These are phyloP conservation scores for Emericellopsis terricola DNA, from an alignment of 495 filamentous ascomycete species.

Conservation along the genomic window DNA sequence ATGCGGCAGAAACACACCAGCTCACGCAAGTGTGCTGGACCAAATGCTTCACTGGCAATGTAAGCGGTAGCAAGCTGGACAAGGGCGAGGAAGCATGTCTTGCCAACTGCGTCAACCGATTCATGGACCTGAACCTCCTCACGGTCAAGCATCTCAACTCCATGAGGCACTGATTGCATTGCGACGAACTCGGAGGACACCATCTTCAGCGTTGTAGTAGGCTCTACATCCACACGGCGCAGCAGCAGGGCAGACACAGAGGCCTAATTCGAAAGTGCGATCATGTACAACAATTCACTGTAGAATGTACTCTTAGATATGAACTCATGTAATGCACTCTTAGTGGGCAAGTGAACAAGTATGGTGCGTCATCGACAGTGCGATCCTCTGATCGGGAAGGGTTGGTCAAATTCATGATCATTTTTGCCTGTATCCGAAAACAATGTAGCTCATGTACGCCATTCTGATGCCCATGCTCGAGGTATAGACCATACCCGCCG, in stretches of 20 bases:
- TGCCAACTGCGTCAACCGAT: conserved; percentile 83
- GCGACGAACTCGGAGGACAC: neutral
- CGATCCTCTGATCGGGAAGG: neutral
- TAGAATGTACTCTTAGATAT: too few species aligned
- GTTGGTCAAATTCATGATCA: conserved; percentile 1
- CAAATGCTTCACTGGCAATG: conserved; percentile 60
- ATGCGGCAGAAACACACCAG: conserved; percentile 47
- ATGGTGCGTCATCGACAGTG: too few species aligned
- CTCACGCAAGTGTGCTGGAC: conserved; percentile 84
- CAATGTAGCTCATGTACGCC: conserved; percentile 1
- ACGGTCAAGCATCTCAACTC: conserved; percentile 65
- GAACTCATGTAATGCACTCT: too few species aligned
- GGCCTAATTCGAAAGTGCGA: too few species aligned
- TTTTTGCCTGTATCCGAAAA: conserved; percentile 1
- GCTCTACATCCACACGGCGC: too few species aligned
- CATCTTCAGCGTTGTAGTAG: neutral
- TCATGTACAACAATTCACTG: too few species aligned
- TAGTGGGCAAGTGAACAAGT: too few species aligned
- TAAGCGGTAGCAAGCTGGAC: conserved; percentile 50
- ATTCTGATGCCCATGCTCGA: conserved; percentile 1
- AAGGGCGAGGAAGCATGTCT: conserved; percentile 61
- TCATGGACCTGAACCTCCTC: conserved; percentile 68
- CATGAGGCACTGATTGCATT: conserved; percentile 8
- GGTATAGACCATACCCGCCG: conserved; percentile 3
- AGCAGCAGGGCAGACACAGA: too few species aligned